Base-by-base conservation (phyloP, 768 basidiomycete species). In the Mrakia blollopis region DNA sequence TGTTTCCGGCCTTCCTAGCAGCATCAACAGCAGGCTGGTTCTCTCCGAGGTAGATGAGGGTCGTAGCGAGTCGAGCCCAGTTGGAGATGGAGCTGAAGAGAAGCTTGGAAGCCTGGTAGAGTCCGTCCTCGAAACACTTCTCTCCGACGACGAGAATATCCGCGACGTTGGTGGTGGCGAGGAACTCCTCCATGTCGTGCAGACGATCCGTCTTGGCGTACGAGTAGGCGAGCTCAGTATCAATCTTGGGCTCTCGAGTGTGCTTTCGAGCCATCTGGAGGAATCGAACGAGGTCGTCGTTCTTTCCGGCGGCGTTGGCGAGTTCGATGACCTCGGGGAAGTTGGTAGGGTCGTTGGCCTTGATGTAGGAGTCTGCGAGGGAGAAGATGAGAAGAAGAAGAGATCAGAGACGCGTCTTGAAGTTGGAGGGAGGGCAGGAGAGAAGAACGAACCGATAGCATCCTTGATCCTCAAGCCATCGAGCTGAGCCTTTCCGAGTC, bases 151-250 rank as follows among this genome's bases (percentile, higher is more conserved):
- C 92, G 30, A 99, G 87, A 71, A 98, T 87, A 82, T 99, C 97
- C 8, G 97, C 97, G 67, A 99, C 97, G 80, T 99, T 99, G 62
- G 97, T 99, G 92, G 98, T 96, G 32, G 88, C 88, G 80, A 99
- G 86, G 89, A 99, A 99, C 85, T 99, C 97, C 82, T 99, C 97
- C 97, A 98, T 98, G 82, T 99, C 97, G 82, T 98, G 96, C 21
- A 99, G 85, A 72, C 97, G 90, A 79, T 87, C 87, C 21, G 87
- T 86, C 87, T 97, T 98, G 30, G 97, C 97, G 83, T 98, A 99
- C 7, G 97, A 93, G 83, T 98, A 97, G 18, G 97, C 96, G 47
- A 99, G 86, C 85, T 98, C 95, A 13, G 97, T 98, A 83, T 99
- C 97, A 80, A 99, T 95, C 85, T 91, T 94, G 47, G 97, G 97